Conservation (phyloP, 129 eudicot genomes). For the Pulicaria dysenterica region DNA sequence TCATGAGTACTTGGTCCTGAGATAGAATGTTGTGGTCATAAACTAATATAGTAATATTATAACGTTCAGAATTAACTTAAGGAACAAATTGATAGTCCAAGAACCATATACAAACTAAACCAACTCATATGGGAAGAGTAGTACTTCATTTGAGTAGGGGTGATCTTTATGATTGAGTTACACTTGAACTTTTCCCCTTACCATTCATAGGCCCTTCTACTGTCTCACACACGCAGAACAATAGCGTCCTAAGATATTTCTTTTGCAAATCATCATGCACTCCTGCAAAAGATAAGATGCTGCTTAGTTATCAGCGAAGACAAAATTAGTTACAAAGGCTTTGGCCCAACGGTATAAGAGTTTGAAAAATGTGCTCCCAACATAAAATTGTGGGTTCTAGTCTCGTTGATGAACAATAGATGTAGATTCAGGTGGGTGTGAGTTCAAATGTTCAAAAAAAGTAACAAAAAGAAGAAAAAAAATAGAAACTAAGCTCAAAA, state of each 20-base stretch:
- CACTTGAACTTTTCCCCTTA: constrained; percentile 79
- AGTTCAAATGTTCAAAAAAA: no score
- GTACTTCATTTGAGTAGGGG: constrained; percentile 94
- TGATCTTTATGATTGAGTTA: constrained; percentile 73
- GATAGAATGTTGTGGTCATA: constrained; percentile 6
- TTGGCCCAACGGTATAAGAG: no score
- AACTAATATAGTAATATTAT: constrained; percentile 11
- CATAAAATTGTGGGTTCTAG: no score
- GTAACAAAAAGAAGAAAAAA: background rate
- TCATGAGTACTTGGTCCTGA: no score
- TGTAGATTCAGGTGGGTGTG: no score
- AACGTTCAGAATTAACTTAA: background rate
- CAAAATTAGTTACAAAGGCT: background rate
- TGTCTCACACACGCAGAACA: constrained; percentile 91
- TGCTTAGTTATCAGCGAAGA: constrained; percentile 2
- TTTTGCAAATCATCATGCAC: constrained; percentile 98
- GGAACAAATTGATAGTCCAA: constrained; percentile 2
- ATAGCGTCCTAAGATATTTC: constrained; percentile 81
- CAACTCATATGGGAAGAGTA: constrained; percentile 24
- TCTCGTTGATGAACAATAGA: no score
- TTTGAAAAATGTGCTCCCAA: no score
- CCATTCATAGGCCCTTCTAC: constrained; percentile 85
- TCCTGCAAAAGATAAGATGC: constrained; percentile 45
- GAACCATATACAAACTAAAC: constrained; percentile 18
- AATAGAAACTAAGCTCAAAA: constrained; percentile 1